These are phyloP conservation scores for Emmonsiellopsis sp. DNA, from an alignment of 2,329 filamentous ascomycete species.

Conservation along the genomic window DNA sequence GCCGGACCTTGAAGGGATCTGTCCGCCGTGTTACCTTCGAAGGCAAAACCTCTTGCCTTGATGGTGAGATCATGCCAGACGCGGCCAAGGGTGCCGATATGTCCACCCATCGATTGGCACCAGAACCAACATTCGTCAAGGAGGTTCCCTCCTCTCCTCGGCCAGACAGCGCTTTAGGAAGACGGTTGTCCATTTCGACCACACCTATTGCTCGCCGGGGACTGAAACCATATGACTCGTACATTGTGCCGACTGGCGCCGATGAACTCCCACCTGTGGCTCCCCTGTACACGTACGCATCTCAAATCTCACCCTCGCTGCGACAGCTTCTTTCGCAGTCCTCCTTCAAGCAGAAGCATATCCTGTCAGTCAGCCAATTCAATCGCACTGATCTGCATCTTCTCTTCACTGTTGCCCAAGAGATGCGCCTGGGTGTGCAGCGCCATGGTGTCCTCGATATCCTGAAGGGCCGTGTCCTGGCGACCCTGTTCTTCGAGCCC, in stretches of 20 bases:
- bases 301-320: conserved; percentile 50
- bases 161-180: conserved; percentile 27
- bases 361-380: conserved; percentile 88
- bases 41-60: conserved; percentile 63
- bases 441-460: conserved; percentile 81
- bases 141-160: conserved; percentile 31
- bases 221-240: conserved; percentile 16
- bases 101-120: conserved; percentile 51
- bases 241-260: conserved; percentile 9
- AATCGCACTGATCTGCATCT: conserved; percentile 77
- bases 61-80: conserved; percentile 53
- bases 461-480: conserved; percentile 75
- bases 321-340: conserved; percentile 67
- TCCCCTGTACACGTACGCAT: conserved; percentile 35
- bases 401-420: conserved; percentile 91
- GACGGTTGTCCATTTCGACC: conserved; percentile 27
- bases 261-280: conserved; percentile 27
- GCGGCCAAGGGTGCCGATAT: conserved; percentile 60
- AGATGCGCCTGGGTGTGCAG: conserved; percentile 94
- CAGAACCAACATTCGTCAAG: conserved; percentile 35
- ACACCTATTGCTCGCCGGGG: conserved; percentile 28
- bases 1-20: conserved; percentile 57
- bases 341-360: conserved; percentile 79
- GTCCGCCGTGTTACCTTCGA: conserved; percentile 70
- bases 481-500: conserved; percentile 94